These are phyloP conservation scores for Backusella australiensis DNA, from an alignment of 192 early-diverging fungal species.

Conservation along the genomic window DNA sequence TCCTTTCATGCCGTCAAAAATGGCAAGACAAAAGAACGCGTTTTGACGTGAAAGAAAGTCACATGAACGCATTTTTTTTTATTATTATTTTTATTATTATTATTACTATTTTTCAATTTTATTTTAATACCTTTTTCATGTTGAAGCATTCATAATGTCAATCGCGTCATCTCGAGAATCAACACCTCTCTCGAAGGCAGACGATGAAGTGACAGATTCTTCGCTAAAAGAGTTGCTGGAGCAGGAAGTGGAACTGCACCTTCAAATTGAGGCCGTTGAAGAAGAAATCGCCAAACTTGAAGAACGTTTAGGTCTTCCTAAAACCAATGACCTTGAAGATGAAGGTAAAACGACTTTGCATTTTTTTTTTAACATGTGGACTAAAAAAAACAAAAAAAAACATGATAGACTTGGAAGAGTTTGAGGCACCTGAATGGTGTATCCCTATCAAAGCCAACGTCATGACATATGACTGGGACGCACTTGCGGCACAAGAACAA, in stretches of 20 bases:
- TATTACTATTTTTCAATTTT: neutral
- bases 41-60: neutral
- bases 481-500: conserved; percentile 75
- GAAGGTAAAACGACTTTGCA: neutral
- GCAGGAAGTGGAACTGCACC: conserved; percentile 54
- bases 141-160: neutral
- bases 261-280: conserved; percentile 45
- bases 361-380: too few species aligned
- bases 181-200: neutral
- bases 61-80: neutral
- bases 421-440: conserved; percentile 90
- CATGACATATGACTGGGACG: conserved; percentile 93
- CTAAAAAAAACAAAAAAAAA: too few species aligned
- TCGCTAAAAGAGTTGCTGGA: conserved; percentile 36
- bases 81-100: neutral
- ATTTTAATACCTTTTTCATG: neutral
- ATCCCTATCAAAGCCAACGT: conserved; percentile 95
- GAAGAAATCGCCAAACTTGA: conserved; percentile 28
- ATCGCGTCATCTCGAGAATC: conserved; percentile 7
- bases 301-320: conserved; percentile 9
- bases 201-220: conserved; percentile 14
- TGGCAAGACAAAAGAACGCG: neutral
- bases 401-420: conserved; percentile 66
- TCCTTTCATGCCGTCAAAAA: neutral
- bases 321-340: conserved; percentile 21